These are phyloP conservation scores for Lomentospora prolificans DNA, from an alignment of 2,329 filamentous ascomycete genomes.

Conservation along the genomic window DNA sequence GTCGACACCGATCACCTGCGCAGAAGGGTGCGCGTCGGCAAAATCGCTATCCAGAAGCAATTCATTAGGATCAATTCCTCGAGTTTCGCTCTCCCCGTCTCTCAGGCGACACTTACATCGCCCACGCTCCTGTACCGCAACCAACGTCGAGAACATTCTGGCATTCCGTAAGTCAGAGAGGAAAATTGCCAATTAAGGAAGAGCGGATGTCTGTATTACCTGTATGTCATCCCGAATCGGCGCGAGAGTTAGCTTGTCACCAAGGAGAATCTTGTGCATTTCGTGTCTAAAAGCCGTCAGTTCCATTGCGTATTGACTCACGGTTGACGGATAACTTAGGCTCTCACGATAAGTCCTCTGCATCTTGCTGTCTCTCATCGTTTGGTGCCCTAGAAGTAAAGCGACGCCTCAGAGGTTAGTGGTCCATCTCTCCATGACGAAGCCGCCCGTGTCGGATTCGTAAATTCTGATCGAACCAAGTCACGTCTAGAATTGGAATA, in stretches of 20 bases:
- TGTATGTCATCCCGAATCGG: conserved; percentile 21
- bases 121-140: conserved; percentile 28
- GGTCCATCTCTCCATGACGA: too few species aligned
- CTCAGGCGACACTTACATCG: too few species aligned
- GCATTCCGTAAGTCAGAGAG: not conserved
- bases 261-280: conserved; percentile 19
- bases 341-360: conserved; percentile 17
- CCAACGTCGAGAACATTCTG: conserved; percentile 24
- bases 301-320: not conserved
- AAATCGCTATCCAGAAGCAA: conserved; percentile 11
- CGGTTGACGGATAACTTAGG: not conserved
- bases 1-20: conserved; percentile 41
- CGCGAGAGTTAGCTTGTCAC: conserved; percentile 21
- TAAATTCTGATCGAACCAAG: too few species aligned
- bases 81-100: too few species aligned
- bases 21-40: conserved; percentile 32
- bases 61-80: not conserved
- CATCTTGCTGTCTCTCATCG: conserved; percentile 19
- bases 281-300: conserved; percentile 14
- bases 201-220: too few species aligned
- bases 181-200: not conserved
- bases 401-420: not conserved
- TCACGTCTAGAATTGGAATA: too few species aligned
- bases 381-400: conserved; percentile 20
- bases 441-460: too few species aligned